Conservation (phyloP, 176 grass and related monocot species). For the Oryza brachyantha region DNA sequence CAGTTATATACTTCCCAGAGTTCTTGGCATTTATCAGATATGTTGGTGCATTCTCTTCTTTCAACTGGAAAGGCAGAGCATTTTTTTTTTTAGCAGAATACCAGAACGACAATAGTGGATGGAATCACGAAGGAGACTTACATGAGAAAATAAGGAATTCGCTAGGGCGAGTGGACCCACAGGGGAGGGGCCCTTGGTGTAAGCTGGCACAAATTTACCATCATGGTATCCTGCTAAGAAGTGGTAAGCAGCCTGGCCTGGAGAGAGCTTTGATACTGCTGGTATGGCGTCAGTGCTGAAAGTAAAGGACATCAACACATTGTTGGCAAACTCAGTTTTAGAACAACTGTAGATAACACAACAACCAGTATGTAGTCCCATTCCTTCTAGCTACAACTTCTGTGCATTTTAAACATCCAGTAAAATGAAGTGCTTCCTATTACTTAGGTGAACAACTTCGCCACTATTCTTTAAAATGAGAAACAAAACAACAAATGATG, state of each 20-base stretch:
- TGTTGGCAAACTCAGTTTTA: conserved; percentile 6
- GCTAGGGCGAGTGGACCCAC: conserved; percentile 61
- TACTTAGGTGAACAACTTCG: background rate
- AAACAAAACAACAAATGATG: conserved; percentile 2
- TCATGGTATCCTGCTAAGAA: conserved; percentile 87
- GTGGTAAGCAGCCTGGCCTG: conserved; percentile 83
- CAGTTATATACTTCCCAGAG: conserved; percentile 49
- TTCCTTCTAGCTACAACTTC: background rate
- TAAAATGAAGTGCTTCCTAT: background rate
- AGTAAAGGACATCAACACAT: conserved; percentile 6
- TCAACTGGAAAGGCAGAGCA: conserved; percentile 54
- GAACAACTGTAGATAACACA: background rate
- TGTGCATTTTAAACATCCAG: conserved; percentile 14
- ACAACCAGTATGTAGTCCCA: background rate
- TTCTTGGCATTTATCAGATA: conserved; percentile 79
- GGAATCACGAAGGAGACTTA: background rate
- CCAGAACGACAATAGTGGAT: background rate
- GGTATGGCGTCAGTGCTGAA: conserved; percentile 63
- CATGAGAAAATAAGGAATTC: conserved; percentile 58
- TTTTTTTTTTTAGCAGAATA: background rate
- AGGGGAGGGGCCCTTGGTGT: conserved; percentile 55
- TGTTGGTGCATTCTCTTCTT: conserved; percentile 54
- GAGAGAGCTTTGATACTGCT: conserved; percentile 58
- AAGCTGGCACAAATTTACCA: conserved; percentile 75
- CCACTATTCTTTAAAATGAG: background rate